Evolutionary conservation across 2,329 filamentous ascomycete species (phyloP).

Genomic region (Cercospora sesami): DNA sequence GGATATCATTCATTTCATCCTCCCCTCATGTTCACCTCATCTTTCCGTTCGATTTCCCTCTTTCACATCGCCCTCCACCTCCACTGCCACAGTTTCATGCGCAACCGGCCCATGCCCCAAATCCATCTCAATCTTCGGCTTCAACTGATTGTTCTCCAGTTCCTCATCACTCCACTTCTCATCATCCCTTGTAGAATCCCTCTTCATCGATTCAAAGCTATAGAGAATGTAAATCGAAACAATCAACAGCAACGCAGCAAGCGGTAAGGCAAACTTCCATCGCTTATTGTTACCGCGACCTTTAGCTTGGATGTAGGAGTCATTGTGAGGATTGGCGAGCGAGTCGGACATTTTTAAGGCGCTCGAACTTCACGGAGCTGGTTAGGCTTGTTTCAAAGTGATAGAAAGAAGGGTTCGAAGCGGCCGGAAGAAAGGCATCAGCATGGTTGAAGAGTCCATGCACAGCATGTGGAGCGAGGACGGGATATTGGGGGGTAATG

Average conservation of each 20-base stretch:
- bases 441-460: background rate
- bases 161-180: background rate
- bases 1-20: background rate
- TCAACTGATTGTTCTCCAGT: background rate
- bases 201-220: background rate
- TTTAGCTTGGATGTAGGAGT: background rate
- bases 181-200: background rate
- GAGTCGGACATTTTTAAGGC: background rate
- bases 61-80: background rate
- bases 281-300: background rate
- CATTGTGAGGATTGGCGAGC: background rate
- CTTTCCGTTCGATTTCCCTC: background rate
- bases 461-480: background rate
- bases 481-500: background rate
- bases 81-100: background rate
- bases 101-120: slow-evolving; percentile 5
- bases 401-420: background rate
- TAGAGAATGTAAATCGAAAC: background rate
- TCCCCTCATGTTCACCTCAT: background rate
- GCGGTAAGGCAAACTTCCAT: background rate
- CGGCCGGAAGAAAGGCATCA: background rate
- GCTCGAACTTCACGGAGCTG: background rate
- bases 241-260: background rate
- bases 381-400: background rate
- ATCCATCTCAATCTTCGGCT: slow-evolving; percentile 1